Base-by-base conservation (phyloP, 768 basidiomycete species). In the Tephrocybe sp. region DNA sequence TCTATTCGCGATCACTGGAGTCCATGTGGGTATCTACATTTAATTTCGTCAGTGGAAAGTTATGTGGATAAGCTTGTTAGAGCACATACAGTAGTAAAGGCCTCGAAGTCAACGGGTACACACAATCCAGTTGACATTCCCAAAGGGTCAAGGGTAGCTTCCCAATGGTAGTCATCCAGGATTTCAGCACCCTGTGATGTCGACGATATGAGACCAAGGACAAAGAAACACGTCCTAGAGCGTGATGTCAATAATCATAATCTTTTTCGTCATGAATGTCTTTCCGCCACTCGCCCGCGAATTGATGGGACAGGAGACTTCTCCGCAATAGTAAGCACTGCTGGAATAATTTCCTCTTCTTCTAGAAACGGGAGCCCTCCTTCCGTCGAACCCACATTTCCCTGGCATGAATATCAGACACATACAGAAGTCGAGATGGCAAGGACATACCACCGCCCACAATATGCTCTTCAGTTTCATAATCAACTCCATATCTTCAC, bases 331-430 rank as follows among this genome's bases (percentile, higher is more conserved):
- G 92, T 86, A 32, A 98, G 75, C 47, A 99, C 86, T 6, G 83
- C 80, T 19, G 92, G 89, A 34, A 98, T 87, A 48, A 98, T 85
- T 57, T 95, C 94, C 64, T 97, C 92, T 53, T 96, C 94, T 61
- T 98, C 96, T 26, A 98, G 76, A 66, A 99, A 94, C 1, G 86
- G 87, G n/a, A 98, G 77, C 0, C 97, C 97, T 7, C 92, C 86
- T 57, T 87, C 82, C 0, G 89, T 89, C 0, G 95, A 84, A 2
- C 94, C 96, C 43, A 98, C 87, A 63, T 95, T 94, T 3, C 97
- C 97, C 96, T 98, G 56, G 32, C 19, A 30, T 12, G 5, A 47
- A 8, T 45, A 44, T 22, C 46, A 47, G 31, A 44, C 16, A 15
- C 42, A 18, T 22, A 9, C 24, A n/a, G 13, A 22, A 42, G 5